These are phyloP conservation scores for Xylariaceae sp. DNA, from an alignment of 2,329 filamentous ascomycete genomes.

Conservation along the genomic window DNA sequence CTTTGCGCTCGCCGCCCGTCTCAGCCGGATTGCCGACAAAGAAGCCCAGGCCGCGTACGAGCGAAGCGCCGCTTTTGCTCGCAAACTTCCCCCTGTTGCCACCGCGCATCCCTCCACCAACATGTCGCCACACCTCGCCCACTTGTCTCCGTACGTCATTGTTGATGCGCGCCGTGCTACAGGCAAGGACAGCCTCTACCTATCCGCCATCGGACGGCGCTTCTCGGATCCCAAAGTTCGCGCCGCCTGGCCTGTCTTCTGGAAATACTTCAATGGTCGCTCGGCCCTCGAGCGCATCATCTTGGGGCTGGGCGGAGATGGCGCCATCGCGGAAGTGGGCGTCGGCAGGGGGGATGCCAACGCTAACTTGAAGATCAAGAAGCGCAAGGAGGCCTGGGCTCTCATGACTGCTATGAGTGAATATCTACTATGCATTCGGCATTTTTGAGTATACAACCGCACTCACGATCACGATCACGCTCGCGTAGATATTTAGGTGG, in stretches of 20 bases:
- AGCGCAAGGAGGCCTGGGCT: conserved; percentile 74
- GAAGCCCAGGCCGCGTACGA: conserved; percentile 53
- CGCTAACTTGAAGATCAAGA: conserved; percentile 62
- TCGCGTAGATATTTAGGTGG: background rate
- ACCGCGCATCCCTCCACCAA: conserved; percentile 56
- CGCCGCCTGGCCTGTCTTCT: conserved; percentile 67
- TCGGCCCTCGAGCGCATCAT: conserved; percentile 83
- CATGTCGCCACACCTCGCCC: conserved; percentile 52
- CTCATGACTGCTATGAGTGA: conserved; percentile 63
- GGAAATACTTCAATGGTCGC: conserved; percentile 83
- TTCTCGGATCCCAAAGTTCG: conserved; percentile 51
- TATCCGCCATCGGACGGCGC: conserved; percentile 55
- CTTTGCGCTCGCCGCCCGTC: conserved; percentile 21
- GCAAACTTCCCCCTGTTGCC: conserved; percentile 44
- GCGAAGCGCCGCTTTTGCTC: conserved; percentile 52
- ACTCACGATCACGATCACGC: background rate
- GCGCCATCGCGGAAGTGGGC: background rate
- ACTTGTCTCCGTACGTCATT: conserved; percentile 63
- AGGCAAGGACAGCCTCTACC: conserved; percentile 70
- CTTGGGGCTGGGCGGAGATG: conserved; percentile 43
- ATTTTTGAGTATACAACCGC: conserved; percentile 52
- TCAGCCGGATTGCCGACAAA: conserved; percentile 34
- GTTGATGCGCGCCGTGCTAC: conserved; percentile 74
- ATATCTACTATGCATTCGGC: conserved; percentile 61
- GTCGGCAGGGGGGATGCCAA: background rate